phyloP scores from a whole-genome alignment of 768 basidiomycete species.

The Podaxis carcinomalis region DNA sequence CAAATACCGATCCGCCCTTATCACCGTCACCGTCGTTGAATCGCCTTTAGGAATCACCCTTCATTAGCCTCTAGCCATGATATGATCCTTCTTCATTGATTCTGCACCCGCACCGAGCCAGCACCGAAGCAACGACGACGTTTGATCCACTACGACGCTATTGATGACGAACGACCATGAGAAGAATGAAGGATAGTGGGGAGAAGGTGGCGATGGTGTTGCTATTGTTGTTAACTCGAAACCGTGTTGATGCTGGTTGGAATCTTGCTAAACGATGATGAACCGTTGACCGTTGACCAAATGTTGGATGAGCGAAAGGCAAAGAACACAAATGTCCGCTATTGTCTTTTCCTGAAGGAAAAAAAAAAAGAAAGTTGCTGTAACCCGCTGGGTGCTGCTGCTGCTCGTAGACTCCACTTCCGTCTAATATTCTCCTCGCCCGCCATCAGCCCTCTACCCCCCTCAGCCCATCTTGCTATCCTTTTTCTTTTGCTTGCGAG shows the following conservation, averaged over 20 bases:
- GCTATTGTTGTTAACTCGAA: not conserved
- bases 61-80: not conserved
- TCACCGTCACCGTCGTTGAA: not conserved
- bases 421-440: not conserved
- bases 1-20: not conserved
- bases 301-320: not conserved
- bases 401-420: not conserved
- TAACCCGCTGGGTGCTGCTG: not conserved
- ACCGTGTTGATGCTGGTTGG: not conserved
- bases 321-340: conserved; percentile 7
- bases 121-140: not conserved
- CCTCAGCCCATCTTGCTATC: conserved; percentile 54
- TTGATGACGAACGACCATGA: not conserved
- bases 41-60: not conserved
- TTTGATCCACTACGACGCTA: not conserved
- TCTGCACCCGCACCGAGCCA: not conserved
- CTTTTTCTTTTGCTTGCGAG: conserved; percentile 98
- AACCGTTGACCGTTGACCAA: not conserved
- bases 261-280: not conserved
- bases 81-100: not conserved
- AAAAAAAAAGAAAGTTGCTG: not conserved
- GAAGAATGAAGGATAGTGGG: not conserved
- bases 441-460: conserved; percentile 16
- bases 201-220: not conserved
- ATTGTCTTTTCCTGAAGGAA: not conserved